Percentiles rank a stretch among this genome's conserved stretches.
Evolutionary conservation across 2,329 filamentous ascomycete species (phyloP).

Genomic region (Epichloe gansuensis): DNA sequence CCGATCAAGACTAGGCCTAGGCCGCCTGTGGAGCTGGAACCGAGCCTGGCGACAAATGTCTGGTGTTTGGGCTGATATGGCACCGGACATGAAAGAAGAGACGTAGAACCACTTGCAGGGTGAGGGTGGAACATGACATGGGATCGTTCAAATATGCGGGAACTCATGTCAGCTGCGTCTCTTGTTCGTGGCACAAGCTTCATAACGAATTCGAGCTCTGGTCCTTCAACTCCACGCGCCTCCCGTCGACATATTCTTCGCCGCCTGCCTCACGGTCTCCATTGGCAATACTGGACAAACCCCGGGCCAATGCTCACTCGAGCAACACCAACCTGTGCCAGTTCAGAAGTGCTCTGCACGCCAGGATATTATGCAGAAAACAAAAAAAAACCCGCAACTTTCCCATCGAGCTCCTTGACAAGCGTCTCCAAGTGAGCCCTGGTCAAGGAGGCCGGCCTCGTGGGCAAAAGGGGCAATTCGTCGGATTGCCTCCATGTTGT

Average conservation of each 20-base stretch:
- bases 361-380: conserved; percentile 22
- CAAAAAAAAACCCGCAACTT: conserved; percentile 37
- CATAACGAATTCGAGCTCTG: neutral
- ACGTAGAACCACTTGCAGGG: no score
- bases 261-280: conserved; percentile 23
- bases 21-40: no score
- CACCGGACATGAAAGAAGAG: no score
- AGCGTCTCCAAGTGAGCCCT: conserved; percentile 34
- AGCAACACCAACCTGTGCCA: conserved; percentile 38
- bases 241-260: conserved; percentile 18
- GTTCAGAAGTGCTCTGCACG: conserved; percentile 29
- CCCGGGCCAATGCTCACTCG: conserved; percentile 43
- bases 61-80: no score
- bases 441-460: conserved; percentile 28
- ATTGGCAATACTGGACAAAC: conserved; percentile 31
- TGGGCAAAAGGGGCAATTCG: conserved; percentile 31
- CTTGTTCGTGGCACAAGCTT: neutral
- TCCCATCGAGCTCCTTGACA: conserved; percentile 35
- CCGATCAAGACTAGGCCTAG: no score
- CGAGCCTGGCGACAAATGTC: no score
- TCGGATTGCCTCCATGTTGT: conserved; percentile 36
- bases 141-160: no score
- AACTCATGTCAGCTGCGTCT: no score
- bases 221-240: conserved; percentile 4
- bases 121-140: no score